Evolutionary conservation across 805 yeast species (phyloP), one percentile per base, ranked within the genome.

Genomic region (Wickerhamiella alocasiicola): DNA sequence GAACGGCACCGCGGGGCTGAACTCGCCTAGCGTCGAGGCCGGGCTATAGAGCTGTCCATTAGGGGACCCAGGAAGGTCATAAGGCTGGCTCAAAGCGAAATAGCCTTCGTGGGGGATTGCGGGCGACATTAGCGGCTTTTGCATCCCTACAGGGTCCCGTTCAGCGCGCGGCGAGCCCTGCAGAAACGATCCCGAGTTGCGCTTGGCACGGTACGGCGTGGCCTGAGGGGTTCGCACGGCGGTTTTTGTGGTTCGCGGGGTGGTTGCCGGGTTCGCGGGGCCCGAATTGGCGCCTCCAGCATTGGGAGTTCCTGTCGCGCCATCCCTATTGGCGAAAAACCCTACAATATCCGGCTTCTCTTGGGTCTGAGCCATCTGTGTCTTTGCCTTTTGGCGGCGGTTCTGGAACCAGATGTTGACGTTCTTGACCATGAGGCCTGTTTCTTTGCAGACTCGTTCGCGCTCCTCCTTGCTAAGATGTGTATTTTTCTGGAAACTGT

Each of bases 321-420:
- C 36, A 17, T 32, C 36, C 16, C 36, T 19, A 20, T 21, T 32
- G 4, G 36, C 36, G 18, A 34, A 34, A 16, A 29, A 39, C 21
- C 23, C 23, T 12, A 43, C 39, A 29, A 45, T 44, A 2, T 46
- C 40, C 1, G 42, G 24, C 30, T 36, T 27, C 42, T 39, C 37
- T 26, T 18, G 24, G 24, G 26, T 33, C 35, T 41, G 39, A 23
- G 50, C 53, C 19, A 29, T 18, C 28, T 54, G 60, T 56, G 68
- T 60, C 43, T 76, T 68, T 50, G 76, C 81, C 52, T 71, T 59
- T 57, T 81, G 25, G 48, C 96, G 64, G 47, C 94, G 66, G 55
- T 87, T 87, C 58, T 87, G 95, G 56, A 87, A 87, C 96, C 96
- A 87, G 39, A 87, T 84, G 42, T 95, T 68, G 4, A 87, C 93